Evolutionary conservation across 106 monocot species (phyloP).

Genomic region (Dendrobium catenatum): DNA sequence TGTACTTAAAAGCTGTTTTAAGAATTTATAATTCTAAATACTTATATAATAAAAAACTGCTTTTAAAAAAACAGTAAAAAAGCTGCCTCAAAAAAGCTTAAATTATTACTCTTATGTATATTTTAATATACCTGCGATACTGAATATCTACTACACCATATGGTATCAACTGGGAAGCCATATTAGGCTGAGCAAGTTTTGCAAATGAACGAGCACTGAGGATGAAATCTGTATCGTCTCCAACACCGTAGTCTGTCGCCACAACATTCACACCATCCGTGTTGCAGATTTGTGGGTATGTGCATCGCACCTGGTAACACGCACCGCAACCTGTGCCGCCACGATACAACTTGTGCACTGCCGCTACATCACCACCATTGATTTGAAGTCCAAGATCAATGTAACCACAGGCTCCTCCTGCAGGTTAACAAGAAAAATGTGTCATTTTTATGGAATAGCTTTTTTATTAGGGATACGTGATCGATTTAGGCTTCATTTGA

Average conservation of each 20-base stretch:
- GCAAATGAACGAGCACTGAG: slow-evolving; percentile 21
- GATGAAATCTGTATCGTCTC: slow-evolving; percentile 24
- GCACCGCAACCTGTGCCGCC: slow-evolving; percentile 32
- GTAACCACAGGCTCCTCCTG: slow-evolving; percentile 29
- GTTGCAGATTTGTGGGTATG: slow-evolving; percentile 14
- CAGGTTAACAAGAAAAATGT: background rate
- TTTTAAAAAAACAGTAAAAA: no score
- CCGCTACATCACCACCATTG: slow-evolving; percentile 20
- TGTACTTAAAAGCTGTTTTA: no score
- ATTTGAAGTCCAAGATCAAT: slow-evolving; percentile 18
- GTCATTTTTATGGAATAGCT: background rate
- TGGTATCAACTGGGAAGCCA: slow-evolving; percentile 13
- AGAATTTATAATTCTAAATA: no score
- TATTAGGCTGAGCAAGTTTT: slow-evolving; percentile 15
- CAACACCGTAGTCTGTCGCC: slow-evolving; percentile 23
- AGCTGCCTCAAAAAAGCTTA: background rate
- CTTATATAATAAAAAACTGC: no score
- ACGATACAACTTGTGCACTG: slow-evolving; percentile 15
- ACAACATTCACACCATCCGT: slow-evolving; percentile 19
- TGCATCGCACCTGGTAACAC: slow-evolving; percentile 30
- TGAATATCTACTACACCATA: slow-evolving; percentile 23
- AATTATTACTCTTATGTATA: background rate
- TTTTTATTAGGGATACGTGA: no score
- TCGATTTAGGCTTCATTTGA: no score
- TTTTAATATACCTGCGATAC: slow-evolving; percentile 19